Conservation (phyloP, 805 yeast genomes). For the Lipomyces spencermartinsiae region DNA sequence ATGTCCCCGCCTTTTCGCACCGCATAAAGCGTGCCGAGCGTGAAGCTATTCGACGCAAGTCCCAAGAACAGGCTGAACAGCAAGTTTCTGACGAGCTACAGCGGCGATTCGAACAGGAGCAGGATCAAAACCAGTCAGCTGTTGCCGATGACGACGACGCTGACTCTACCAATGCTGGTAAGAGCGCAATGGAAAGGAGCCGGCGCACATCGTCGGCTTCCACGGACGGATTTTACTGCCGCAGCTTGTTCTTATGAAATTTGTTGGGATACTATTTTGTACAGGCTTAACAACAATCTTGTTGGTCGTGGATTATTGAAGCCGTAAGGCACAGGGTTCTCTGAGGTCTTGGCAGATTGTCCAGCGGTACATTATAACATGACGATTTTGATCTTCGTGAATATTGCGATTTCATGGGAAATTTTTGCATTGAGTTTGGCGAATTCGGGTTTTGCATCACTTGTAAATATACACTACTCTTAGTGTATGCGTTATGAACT, state of each 20-base stretch:
- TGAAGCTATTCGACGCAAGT: slow-evolving; percentile 14
- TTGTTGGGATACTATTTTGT: too few relatives aligned
- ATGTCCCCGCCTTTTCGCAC: slow-evolving; percentile 30
- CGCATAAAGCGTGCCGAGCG: slow-evolving; percentile 25
- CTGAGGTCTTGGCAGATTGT: too few relatives aligned
- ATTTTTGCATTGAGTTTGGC: too few relatives aligned
- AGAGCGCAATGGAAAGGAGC: slow-evolving; percentile 12
- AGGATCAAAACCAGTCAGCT: slow-evolving; percentile 12
- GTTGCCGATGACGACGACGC: slow-evolving; percentile 9
- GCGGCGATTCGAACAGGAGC: slow-evolving; percentile 11
- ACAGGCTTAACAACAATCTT: too few relatives aligned
- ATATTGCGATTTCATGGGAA: too few relatives aligned
- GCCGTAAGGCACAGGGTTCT: too few relatives aligned
- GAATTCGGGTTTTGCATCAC: too few relatives aligned
- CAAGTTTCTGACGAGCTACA: slow-evolving; percentile 11
- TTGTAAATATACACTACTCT: too few relatives aligned
- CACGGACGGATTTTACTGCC: slow-evolving; percentile 20
- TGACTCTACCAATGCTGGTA: background rate
- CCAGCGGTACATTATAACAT: background rate
- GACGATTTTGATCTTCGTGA: too few relatives aligned
- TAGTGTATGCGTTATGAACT: too few relatives aligned
- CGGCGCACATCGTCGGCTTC: slow-evolving; percentile 24
- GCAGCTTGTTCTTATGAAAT: slow-evolving; percentile 16
- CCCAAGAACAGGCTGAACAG: slow-evolving; percentile 18
- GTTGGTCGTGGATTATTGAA: too few relatives aligned